Conservation (phyloP, 2,329 filamentous ascomycete genomes). For the Pyrenochaeta sp. region DNA sequence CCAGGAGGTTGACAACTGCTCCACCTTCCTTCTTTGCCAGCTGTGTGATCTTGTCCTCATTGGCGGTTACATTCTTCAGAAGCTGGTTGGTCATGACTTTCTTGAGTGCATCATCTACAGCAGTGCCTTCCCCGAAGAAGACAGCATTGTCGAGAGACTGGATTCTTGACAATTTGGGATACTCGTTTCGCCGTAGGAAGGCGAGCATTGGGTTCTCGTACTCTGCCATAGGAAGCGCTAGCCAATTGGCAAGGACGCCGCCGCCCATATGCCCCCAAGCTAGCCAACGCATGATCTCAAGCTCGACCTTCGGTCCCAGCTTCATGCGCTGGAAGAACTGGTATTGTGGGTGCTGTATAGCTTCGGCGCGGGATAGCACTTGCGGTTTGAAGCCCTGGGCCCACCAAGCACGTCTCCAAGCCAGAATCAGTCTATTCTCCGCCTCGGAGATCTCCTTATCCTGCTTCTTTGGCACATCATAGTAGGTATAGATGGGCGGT, state of each 20-base stretch:
- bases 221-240: constrained; percentile 83
- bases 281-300: constrained; percentile 83
- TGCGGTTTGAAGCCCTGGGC: constrained; percentile 89
- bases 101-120: constrained; percentile 54
- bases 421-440: constrained; percentile 79
- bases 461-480: constrained; percentile 73
- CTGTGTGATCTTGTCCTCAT: constrained; percentile 67
- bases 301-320: constrained; percentile 43
- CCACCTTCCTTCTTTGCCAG: constrained; percentile 63
- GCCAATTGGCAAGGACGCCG: constrained; percentile 79
- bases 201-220: constrained; percentile 75
- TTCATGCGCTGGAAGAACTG: constrained; percentile 67
- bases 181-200: constrained; percentile 79
- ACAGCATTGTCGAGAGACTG: constrained; percentile 75
- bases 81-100: constrained; percentile 54
- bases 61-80: constrained; percentile 65
- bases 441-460: constrained; percentile 72
- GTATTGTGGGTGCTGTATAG: constrained; percentile 83
- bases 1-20: constrained; percentile 65
- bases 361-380: constrained; percentile 80
- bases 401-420: constrained; percentile 96
- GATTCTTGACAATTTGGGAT: constrained; percentile 76
- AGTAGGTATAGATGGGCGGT: constrained; percentile 88
- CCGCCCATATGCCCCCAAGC: constrained; percentile 93
- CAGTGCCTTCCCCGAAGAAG: constrained; percentile 72